Evolutionary conservation across 495 filamentous ascomycete genomes (phyloP).

Genomic region (Amorphotheca resinae): DNA sequence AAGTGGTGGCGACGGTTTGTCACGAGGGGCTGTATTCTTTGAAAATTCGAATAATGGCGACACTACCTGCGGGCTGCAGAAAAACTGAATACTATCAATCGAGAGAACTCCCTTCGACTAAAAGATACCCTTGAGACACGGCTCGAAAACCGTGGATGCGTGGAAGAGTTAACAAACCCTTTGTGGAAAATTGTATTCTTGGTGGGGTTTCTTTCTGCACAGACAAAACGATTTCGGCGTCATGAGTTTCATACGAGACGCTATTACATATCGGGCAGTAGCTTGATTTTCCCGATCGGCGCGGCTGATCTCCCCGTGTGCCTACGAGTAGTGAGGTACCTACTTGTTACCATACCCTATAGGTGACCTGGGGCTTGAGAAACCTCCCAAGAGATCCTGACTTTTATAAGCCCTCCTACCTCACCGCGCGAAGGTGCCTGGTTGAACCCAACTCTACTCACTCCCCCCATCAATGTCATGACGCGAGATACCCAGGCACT

Average conservation of each 20-base stretch:
- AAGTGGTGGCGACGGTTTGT: not conserved
- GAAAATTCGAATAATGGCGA: not conserved
- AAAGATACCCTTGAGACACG: no score
- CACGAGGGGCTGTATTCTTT: not conserved
- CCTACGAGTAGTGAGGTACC: no score
- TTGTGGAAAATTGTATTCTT: no score
- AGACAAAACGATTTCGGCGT: not conserved
- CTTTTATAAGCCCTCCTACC: no score
- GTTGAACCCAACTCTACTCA: not conserved
- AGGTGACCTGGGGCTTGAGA: no score
- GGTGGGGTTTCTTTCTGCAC: not conserved
- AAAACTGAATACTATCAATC: not conserved
- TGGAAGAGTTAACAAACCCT: no score
- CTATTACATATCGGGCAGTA: not conserved
- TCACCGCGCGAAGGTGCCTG: not conserved
- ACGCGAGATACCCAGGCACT: conserved; percentile 35
- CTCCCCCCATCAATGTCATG: conserved; percentile 33
- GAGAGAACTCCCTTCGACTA: not conserved
- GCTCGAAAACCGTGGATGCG: no score
- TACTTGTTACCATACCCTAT: no score
- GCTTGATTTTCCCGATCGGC: not conserved
- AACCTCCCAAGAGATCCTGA: no score
- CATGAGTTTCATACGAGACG: not conserved
- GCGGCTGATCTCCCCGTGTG: no score
- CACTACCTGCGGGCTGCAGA: no score